Evolutionary conservation across 257 asterid species (phyloP), one percentile per base, ranked within the genome.

Genomic region (Primulina eburnea): DNA sequence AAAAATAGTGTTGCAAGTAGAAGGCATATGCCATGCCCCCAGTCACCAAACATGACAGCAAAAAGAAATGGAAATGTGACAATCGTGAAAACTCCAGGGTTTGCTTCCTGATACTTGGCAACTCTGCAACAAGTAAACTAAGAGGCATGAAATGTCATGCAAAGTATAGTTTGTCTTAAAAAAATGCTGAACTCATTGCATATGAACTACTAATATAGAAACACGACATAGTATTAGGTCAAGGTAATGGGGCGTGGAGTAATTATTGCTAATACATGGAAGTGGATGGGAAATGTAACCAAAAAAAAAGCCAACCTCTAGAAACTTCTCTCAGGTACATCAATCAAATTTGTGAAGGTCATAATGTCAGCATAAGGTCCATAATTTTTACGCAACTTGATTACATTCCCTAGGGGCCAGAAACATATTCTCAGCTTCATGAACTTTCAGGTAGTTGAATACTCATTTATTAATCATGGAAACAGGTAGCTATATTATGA

Each of bases 1-100:
- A 94, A 79, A 81, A 75, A 94, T 67, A 78, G 74, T 12, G 98
- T 85, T 43, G 87, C 91, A 78, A 88, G 89, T 73, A 94, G 82
- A 80, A 94, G 86, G 89, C 99, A 94, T 79, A 94, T 86, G 57
- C 99, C 99, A 84, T 94, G 99, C 62, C 99, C 98, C 97, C 99
- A 94, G 84, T 94, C 99, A 68, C 99, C 99, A 78, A 94, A 94
- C 99, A 94, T 94, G 78, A 94, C 96, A 0, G 98, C 99, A 38
- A 94, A 94, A 76, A 94, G 98, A 87, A 94, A 94, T 1, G 99
- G 99, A 78, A 94, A 94, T 18, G 99, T 94, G 75, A 89, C 96
- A 63, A 94, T 94, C 64, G 99, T 94, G 87, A 75, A 94, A 61
- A 94, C 96, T 73, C 95, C 99, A 68, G 99, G 99, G 83, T 94